Evolutionary conservation across 768 basidiomycete species (phyloP).

Genomic region (Suillus brevipes): DNA sequence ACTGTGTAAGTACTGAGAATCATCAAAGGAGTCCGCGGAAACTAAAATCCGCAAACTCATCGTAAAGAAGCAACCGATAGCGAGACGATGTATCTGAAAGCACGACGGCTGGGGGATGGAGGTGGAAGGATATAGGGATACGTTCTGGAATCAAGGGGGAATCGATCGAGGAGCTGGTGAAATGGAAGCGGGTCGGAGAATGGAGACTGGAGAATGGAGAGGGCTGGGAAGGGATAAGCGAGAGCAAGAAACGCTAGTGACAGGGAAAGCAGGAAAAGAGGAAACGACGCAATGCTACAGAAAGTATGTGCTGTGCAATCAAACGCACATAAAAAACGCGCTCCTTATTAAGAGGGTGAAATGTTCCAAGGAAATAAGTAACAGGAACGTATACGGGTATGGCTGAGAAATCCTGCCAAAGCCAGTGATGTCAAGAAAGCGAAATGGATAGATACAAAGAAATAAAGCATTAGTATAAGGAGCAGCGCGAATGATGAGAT

Average conservation of each 20-base stretch:
- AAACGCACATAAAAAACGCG: slow-evolving; percentile 30
- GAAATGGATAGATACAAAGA: slow-evolving; percentile 34
- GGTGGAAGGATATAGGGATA: background rate
- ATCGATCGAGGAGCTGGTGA: background rate
- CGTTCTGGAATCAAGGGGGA: background rate
- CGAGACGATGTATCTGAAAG: background rate
- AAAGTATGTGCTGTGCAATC: slow-evolving; percentile 28
- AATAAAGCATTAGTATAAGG: slow-evolving; percentile 32
- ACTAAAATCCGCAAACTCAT: slow-evolving; percentile 29
- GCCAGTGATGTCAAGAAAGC: slow-evolving; percentile 27
- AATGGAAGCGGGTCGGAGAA: slow-evolving; percentile 9
- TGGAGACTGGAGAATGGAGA: slow-evolving; percentile 4
- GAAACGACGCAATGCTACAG: slow-evolving; percentile 38
- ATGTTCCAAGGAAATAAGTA: slow-evolving; percentile 38
- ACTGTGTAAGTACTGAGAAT: slow-evolving; percentile 13
- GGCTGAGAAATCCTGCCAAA: slow-evolving; percentile 35
- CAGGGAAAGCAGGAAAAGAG: slow-evolving; percentile 30
- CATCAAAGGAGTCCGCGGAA: slow-evolving; percentile 29
- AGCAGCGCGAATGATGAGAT: slow-evolving; percentile 19
- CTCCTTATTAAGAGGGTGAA: slow-evolving; percentile 36
- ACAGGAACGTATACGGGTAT: slow-evolving; percentile 18
- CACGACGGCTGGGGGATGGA: background rate
- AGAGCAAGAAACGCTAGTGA: slow-evolving; percentile 13
- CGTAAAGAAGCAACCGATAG: background rate
- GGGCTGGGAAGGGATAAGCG: slow-evolving; percentile 12